phyloP scores from a whole-genome alignment of 1,284 basidiomycete genomes.

The Amylostereum areolatum region DNA sequence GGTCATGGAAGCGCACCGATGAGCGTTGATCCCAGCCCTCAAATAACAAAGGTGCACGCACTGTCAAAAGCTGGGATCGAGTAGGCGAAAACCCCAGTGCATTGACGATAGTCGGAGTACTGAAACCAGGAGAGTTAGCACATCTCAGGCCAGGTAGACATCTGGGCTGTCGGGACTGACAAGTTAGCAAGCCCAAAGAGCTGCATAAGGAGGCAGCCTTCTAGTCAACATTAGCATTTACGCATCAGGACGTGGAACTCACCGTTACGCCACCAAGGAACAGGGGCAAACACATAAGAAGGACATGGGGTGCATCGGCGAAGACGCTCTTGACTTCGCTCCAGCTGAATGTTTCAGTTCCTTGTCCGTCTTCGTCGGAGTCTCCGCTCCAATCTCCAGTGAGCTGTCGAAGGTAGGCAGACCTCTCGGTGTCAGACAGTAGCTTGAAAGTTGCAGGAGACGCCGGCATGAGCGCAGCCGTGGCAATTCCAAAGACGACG shows the following conservation, averaged over 20 bases:
- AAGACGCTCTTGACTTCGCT: slow-evolving; percentile 21
- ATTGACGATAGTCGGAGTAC: slow-evolving; percentile 25
- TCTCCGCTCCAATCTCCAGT: slow-evolving; percentile 16
- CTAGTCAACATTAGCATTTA: background rate
- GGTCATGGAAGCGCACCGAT: no score
- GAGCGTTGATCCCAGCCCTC: background rate
- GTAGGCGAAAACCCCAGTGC: slow-evolving; percentile 24
- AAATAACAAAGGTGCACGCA: background rate
- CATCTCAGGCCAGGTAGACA: background rate
- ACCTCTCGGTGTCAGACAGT: slow-evolving; percentile 24
- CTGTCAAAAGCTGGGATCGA: slow-evolving; percentile 24
- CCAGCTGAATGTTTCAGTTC: slow-evolving; percentile 19
- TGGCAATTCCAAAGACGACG: slow-evolving; percentile 28
- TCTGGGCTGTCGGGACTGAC: slow-evolving; percentile 3
- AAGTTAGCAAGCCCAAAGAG: slow-evolving; percentile 13
- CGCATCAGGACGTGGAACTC: background rate
- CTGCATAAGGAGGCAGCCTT: background rate
- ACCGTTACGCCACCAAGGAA: slow-evolving; percentile 15
- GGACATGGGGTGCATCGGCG: slow-evolving; percentile 20
- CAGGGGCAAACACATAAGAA: slow-evolving; percentile 10
- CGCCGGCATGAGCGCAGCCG: slow-evolving; percentile 33
- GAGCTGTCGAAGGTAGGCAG: slow-evolving; percentile 27
- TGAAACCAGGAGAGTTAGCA: background rate
- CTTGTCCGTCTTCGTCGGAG: slow-evolving; percentile 17
- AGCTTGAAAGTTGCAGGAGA: slow-evolving; percentile 30